Evolutionary conservation across 2,329 filamentous ascomycete genomes (phyloP).

Genomic region (Ustilaginoidea virens): DNA sequence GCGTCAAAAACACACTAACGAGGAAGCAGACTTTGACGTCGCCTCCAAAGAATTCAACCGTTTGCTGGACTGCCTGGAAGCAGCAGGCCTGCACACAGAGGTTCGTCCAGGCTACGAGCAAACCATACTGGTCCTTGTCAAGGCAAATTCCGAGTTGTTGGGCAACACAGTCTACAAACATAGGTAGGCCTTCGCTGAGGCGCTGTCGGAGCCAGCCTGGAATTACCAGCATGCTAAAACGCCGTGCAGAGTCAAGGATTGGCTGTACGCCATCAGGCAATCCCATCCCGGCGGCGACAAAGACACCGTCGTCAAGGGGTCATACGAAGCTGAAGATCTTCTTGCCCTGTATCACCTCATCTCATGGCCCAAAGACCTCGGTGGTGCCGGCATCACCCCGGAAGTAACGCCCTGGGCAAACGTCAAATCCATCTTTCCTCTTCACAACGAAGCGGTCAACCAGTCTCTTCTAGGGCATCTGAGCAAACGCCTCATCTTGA

Average conservation of each 20-base stretch:
- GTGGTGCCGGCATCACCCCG: conserved; percentile 48
- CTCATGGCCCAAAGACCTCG: conserved; percentile 38
- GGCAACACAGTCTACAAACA: conserved; percentile 53
- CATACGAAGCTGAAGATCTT: conserved; percentile 49
- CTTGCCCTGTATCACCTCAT: conserved; percentile 57
- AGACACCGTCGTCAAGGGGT: conserved; percentile 34
- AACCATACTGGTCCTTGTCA: conserved; percentile 51
- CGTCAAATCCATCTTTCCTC: conserved; percentile 44
- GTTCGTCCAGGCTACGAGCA: conserved; percentile 56
- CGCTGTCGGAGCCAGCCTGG: too few species aligned
- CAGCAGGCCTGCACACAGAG: conserved; percentile 52
- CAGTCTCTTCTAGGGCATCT: conserved; percentile 40
- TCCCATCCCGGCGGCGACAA: conserved; percentile 41
- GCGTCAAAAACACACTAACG: conserved; percentile 1
- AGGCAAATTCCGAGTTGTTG: conserved; percentile 45
- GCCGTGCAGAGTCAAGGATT: conserved; percentile 49
- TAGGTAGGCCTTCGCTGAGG: conserved; percentile 30
- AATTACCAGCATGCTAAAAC: not conserved
- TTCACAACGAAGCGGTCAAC: conserved; percentile 44
- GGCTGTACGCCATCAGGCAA: conserved; percentile 54
- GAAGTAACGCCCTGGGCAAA: conserved; percentile 42
- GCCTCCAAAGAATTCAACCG: conserved; percentile 19
- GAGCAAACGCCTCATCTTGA: conserved; percentile 35
- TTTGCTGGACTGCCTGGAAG: conserved; percentile 42
- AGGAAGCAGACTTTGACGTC: conserved; percentile 15